Evolutionary conservation across 2,329 filamentous ascomycete genomes (phyloP), one percentile per base, ranked within the genome.

Genomic region (Zymoseptoria pseudotritici): DNA sequence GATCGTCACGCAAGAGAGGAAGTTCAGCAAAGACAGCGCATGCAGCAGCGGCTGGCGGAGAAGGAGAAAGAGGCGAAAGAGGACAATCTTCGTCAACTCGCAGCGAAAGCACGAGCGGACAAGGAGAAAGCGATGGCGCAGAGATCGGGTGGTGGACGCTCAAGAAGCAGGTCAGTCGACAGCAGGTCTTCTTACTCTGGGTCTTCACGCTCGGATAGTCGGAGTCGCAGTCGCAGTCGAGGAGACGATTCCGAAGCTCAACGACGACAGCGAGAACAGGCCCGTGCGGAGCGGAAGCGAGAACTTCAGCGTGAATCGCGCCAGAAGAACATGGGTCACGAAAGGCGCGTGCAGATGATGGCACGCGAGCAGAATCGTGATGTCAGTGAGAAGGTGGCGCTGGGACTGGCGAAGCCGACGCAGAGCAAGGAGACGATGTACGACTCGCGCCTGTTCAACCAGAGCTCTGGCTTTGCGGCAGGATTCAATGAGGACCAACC

Each of bases 401-500:
- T 99, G 5, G 94, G 94, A 3, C 78, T 97, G 54, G 94, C 94
- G 5, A 99, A 97, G 75, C 94, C 94, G 2, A 97, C 94, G 3
- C 89, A 94, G 72, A 89, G 87, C 55, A 88, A 88, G 58, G 94
- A 99, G 74, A 87, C 89, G 22, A 97, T 97, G 94, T 99, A 95
- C 78, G 94, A 99, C 77, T 95, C 91, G 2, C 83, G 94, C 50
- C 78, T 99, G 29, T 99, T 99, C 77, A 97, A 97, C 76, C 91
- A 96, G 76, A 88, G 86, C 5, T 92, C 89, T 68, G 94, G 94
- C 0, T 95, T 99, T 72, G 88, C 91, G 67, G 69, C 71, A 5
- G 94, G 93, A 0, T 91, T 97, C 82, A 99, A 99, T 74, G 94
- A 99, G 75, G 94, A 99, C 74, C 94, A 99, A 71, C 86, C 87